Evolutionary conservation across 176 grass and related monocot species (phyloP).

Genomic region (Rhipidocladum racemiflorum): DNA sequence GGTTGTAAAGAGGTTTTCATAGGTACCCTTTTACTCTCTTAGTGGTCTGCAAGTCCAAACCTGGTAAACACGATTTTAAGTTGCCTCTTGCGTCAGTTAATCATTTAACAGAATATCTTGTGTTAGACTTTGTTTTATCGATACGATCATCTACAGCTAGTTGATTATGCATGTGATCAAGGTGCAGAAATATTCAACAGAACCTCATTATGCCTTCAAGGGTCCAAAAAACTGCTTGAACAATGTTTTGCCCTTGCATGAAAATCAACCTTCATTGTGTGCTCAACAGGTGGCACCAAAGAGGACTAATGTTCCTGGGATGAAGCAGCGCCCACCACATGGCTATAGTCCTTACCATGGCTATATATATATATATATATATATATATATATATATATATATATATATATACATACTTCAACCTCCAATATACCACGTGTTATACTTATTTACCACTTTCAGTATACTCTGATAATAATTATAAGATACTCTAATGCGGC

Average conservation of each 20-base stretch:
- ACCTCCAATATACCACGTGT: too few species aligned
- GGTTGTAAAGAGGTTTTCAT: background rate
- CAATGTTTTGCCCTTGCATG: background rate
- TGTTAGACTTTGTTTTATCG: background rate
- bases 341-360: constrained; percentile 47
- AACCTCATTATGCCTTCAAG: background rate
- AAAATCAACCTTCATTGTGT: background rate
- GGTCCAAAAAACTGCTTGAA: background rate
- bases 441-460: too few species aligned
- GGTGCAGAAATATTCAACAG: constrained; percentile 2
- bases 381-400: too few species aligned
- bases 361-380: too few species aligned
- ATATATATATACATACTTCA: too few species aligned
- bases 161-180: constrained; percentile 69
- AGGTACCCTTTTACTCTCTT: background rate
- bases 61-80: background rate
- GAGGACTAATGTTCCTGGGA: constrained; percentile 65
- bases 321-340: constrained; percentile 54
- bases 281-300: constrained; percentile 50
- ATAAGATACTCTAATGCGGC: too few species aligned
- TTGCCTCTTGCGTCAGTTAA: background rate
- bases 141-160: constrained; percentile 26
- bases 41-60: background rate
- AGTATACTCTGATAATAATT: too few species aligned
- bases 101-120: background rate